These are phyloP conservation scores for Liquidambar formosana DNA, from an alignment of 164 flowering plant genomes.

Conservation along the genomic window DNA sequence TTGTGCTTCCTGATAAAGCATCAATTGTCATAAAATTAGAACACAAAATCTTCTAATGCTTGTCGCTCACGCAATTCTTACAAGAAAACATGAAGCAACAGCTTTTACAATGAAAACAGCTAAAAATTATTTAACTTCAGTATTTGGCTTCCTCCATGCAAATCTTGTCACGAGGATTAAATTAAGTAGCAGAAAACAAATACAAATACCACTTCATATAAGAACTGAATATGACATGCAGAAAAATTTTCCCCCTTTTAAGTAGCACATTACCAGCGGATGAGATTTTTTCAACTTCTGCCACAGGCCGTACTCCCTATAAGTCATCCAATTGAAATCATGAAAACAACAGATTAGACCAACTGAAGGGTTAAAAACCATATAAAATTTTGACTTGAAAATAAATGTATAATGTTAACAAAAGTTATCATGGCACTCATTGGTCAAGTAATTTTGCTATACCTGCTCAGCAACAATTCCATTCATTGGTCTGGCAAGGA, in stretches of 20 bases:
- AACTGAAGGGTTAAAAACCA: no score
- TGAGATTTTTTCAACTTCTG: conserved; percentile 59
- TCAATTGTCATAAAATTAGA: background rate
- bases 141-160: background rate
- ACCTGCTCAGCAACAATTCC: conserved; percentile 86
- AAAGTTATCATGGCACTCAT: background rate
- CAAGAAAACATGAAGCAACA: background rate
- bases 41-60: background rate
- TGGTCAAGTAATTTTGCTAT: background rate
- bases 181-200: conserved; percentile 3
- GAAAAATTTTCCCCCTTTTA: background rate
- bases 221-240: background rate
- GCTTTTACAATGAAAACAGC: no score
- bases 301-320: conserved; percentile 62
- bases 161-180: background rate
- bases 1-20: conserved; percentile 43
- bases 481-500: conserved; percentile 75
- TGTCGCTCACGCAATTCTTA: background rate
- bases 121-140: no score
- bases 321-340: conserved; percentile 9
- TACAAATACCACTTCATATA: background rate
- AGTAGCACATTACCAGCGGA: conserved; percentile 55
- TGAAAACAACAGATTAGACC: background rate
- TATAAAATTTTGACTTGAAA: background rate
- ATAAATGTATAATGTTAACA: background rate